Evolutionary conservation across 75 land plant species (phyloP), one percentile per base, ranked within the genome.

Genomic region (Selaginella moellendorffii): DNA sequence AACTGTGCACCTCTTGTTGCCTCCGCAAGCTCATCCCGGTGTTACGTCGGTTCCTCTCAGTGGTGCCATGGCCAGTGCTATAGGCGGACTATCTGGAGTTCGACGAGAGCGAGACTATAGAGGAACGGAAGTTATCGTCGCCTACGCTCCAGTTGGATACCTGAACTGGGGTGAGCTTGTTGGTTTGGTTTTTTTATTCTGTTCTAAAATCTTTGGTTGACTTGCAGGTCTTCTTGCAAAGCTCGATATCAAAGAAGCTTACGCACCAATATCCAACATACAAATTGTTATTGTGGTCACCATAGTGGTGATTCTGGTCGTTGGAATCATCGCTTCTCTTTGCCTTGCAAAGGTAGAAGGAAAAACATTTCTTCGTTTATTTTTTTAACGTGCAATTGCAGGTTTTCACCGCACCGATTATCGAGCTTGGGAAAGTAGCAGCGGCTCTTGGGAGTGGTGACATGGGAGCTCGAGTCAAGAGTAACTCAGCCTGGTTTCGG

Each of bases 281-380:
- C 71, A 68, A 25, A 52, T 74, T 64, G 76, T 74, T 22, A 74
- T 74, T 21, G 63, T 74, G 19, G 56, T 69, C 24, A 70, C 71
- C 26, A 74, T 74, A 31, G 65, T 69, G 17, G 63, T 69, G 27
- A 71, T 74, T 63, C 31, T 74, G 2, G 12, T 66, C 19, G 62
- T 74, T 52, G 76, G 76, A 27, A 56, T 74, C n/a, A 26, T 69
- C 20, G 71, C 76, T 61, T 74, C 76, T 60, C 61, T 74, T 27
- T 27, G 65, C 24, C 62, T 74, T 28, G 76, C 76, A 8, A 68
- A 74, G 76, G 76, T 74, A 64, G 10, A 36, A 5, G 46, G 5
- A 14, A 5, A 36, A 14, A 14, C 46, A 5, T 36, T 14, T 36
- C 46, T 36, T 14, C 14, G 10, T 5, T 14, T 36, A 36, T 36